Base-by-base conservation (phyloP, 305 asterid genomes). In the Fraxinus platypoda region DNA sequence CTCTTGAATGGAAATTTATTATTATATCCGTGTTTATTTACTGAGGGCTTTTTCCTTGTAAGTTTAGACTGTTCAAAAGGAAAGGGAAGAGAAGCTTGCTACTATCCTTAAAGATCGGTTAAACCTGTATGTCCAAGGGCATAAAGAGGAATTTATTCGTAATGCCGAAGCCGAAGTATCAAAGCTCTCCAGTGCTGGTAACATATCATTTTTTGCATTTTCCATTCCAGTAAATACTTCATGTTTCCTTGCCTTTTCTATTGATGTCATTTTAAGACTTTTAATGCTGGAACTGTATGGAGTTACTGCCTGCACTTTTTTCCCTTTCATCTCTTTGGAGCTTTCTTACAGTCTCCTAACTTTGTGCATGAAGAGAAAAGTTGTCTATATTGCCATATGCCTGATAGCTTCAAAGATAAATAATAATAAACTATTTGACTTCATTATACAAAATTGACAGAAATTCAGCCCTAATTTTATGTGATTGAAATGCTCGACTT, bases 21-120 rank as follows among this genome's bases (percentile, higher is more conserved):
- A 19, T 33, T 71, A 76, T 49, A 73, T 54, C 64, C 37, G 26
- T 72, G 11, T 28, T 62, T 46, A 62, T 83, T 81, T n/a, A 64
- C 34, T 74, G 54, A 78, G 49, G 76, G 71, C 78, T 68, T 74
- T 80, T 84, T 77, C 71, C 72, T 81, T 84, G 84, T 85, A 46
- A 86, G 64, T 81, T 46, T 87, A 96, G 99, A 88, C 81, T 84
- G 90, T 94, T 82, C 99, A 97, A 87, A 94, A 75, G 92, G 99
- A 97, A 85, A 93, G 99, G 89, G 98, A 97, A 88, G 98, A 97
- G 85, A 97, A 94, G 88, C 98, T 97, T 86, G 93, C 89, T 83
- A 84, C 88, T 82, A 87, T 89, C 85, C 93, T 97, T 52, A 97
- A 89, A 87, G 95, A 91, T 87, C 90, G 93, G 82, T 93, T 94